Evolutionary conservation across 331 rosid genomes (phyloP).

Genomic region (Quercus tomentella): DNA sequence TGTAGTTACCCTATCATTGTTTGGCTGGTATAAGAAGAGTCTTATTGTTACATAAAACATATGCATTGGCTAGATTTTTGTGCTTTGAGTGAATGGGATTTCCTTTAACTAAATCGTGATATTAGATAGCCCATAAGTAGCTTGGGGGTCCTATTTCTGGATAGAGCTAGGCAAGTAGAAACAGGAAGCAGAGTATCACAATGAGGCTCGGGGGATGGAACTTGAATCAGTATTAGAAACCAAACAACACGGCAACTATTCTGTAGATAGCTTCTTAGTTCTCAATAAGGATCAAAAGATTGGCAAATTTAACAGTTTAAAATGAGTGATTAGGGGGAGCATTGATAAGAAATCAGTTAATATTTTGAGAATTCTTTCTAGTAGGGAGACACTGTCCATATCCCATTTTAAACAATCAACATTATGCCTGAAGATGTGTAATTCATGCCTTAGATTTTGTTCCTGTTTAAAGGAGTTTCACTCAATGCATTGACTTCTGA

Average conservation of each 20-base stretch:
- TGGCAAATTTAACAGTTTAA: neutral
- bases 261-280: neutral
- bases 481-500: conserved; percentile 3
- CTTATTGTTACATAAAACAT: neutral
- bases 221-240: too few relatives aligned
- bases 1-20: neutral
- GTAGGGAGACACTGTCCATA: neutral
- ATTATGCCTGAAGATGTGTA: neutral
- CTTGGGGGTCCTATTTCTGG: neutral
- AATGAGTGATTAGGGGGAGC: neutral
- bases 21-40: neutral
- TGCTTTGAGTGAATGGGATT: neutral
- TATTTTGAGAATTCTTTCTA: neutral
- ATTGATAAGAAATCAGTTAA: neutral
- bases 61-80: neutral
- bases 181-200: neutral
- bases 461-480: conserved; percentile 3
- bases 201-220: neutral
- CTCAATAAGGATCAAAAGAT: neutral
- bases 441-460: neutral
- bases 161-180: neutral
- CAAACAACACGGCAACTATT: neutral
- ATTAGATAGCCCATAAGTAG: neutral
- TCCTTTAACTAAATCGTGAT: neutral
- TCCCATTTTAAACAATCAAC: neutral